Conservation (phyloP, 208 protist genomes). For the Leishmania major region DNA sequence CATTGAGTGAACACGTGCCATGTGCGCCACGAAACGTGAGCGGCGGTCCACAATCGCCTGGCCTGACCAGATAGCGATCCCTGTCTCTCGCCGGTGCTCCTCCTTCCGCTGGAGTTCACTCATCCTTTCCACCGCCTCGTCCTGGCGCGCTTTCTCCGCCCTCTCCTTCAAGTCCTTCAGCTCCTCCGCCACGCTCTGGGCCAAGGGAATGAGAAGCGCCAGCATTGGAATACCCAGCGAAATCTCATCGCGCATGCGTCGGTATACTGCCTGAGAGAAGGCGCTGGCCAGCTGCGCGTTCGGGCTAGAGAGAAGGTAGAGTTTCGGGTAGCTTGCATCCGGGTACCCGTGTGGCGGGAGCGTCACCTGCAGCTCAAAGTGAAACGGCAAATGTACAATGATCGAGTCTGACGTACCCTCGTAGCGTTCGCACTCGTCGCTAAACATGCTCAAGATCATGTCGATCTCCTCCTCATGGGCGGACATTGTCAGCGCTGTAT, state of each 20-base stretch:
- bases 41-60: slow-evolving; percentile 78
- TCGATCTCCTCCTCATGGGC: slow-evolving; percentile 66
- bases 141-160: slow-evolving; percentile 20
- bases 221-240: slow-evolving; percentile 65
- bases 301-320: slow-evolving; percentile 56
- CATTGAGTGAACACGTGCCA: slow-evolving; percentile 62
- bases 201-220: slow-evolving; percentile 56
- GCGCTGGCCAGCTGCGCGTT: slow-evolving; percentile 53
- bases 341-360: slow-evolving; percentile 72
- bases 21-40: slow-evolving; percentile 89
- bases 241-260: slow-evolving; percentile 59
- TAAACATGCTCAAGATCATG: slow-evolving; percentile 70
- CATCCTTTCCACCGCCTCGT: slow-evolving; percentile 31
- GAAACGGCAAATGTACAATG: slow-evolving; percentile 58
- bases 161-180: slow-evolving; percentile 37
- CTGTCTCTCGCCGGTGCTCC: slow-evolving; percentile 24
- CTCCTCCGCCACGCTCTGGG: slow-evolving; percentile 63
- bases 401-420: slow-evolving; percentile 35
- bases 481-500: neutral
- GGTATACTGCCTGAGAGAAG: slow-evolving; percentile 44
- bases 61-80: slow-evolving; percentile 52
- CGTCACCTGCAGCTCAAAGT: slow-evolving; percentile 68
- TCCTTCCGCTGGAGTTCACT: slow-evolving; percentile 19
- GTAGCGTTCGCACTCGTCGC: slow-evolving; percentile 56
- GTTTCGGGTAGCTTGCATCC: slow-evolving; percentile 49